Evolutionary conservation across 2,329 filamentous ascomycete genomes (phyloP).

Genomic region (Cladosporium sp.): DNA sequence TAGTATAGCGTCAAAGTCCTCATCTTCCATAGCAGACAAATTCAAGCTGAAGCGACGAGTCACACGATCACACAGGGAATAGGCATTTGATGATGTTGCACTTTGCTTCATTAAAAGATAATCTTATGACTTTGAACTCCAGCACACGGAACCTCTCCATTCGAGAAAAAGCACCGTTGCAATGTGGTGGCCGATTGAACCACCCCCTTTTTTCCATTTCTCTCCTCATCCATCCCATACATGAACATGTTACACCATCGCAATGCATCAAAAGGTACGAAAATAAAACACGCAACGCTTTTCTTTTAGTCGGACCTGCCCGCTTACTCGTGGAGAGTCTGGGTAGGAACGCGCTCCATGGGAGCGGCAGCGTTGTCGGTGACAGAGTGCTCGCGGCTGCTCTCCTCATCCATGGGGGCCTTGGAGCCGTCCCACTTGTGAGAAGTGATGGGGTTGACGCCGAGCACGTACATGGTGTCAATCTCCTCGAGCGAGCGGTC

Average conservation of each 20-base stretch:
- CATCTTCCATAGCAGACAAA: background rate
- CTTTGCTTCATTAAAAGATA: conserved; percentile 11
- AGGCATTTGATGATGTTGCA: background rate
- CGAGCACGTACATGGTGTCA: conserved; percentile 44
- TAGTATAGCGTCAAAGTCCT: background rate
- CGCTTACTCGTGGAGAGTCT: conserved; percentile 12
- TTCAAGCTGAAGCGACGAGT: background rate
- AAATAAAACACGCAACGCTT: background rate
- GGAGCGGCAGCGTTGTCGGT: background rate
- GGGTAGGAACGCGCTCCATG: conserved; percentile 12
- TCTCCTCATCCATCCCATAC: background rate
- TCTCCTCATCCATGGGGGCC: conserved; percentile 29
- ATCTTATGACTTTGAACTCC: background rate
- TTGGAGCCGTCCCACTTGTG: conserved; percentile 40
- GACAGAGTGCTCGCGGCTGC: conserved; percentile 27
- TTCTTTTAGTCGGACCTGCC: background rate
- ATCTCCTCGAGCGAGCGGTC: conserved; percentile 44
- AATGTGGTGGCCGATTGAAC: conserved; percentile 9
- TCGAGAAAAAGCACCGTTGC: background rate
- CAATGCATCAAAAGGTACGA: conserved; percentile 2
- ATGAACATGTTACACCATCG: conserved; percentile 18
- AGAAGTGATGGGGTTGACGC: conserved; percentile 39
- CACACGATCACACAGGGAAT: background rate
- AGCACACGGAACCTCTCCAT: background rate
- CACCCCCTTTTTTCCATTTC: background rate